Evolutionary conservation across 2,329 filamentous ascomycete genomes (phyloP).

Genomic region (Setomelanomma holmii): DNA sequence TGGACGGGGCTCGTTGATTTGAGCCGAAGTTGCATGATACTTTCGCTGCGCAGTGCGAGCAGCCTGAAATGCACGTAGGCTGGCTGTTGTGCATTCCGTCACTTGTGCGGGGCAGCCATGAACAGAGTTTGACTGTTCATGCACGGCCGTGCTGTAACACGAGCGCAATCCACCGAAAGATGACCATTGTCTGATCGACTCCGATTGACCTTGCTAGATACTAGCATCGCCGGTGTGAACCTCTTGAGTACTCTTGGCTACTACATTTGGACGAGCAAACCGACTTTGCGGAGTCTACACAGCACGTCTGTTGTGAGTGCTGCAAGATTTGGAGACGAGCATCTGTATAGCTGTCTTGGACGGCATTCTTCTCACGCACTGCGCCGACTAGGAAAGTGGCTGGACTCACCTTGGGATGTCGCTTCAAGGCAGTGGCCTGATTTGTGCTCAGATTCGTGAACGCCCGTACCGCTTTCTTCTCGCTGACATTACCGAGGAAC

Average conservation of each 20-base stretch:
- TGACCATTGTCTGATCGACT: not conserved
- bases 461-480: conserved; percentile 69
- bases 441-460: conserved; percentile 68
- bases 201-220: not conserved
- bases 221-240: too few relatives aligned
- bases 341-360: too few relatives aligned
- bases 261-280: too few relatives aligned
- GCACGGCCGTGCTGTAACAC: not conserved
- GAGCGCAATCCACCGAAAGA: not conserved
- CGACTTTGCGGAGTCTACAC: too few relatives aligned
- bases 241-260: too few relatives aligned
- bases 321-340: too few relatives aligned
- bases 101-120: not conserved
- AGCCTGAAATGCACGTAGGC: not conserved
- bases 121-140: not conserved
- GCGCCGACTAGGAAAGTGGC: conserved; percentile 11
- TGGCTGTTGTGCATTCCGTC: not conserved
- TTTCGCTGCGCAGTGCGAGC: not conserved
- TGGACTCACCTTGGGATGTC: conserved; percentile 77
- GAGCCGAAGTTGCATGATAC: too few relatives aligned
- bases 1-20: too few relatives aligned
- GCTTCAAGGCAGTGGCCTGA: conserved; percentile 78
- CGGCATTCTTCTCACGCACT: too few relatives aligned
- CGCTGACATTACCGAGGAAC: conserved; percentile 68
- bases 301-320: too few relatives aligned